Percentiles rank a stretch among this genome's conserved stretches.
phyloP scores from a whole-genome alignment of 1,284 basidiomycete species.

The Puccinia coronata region DNA sequence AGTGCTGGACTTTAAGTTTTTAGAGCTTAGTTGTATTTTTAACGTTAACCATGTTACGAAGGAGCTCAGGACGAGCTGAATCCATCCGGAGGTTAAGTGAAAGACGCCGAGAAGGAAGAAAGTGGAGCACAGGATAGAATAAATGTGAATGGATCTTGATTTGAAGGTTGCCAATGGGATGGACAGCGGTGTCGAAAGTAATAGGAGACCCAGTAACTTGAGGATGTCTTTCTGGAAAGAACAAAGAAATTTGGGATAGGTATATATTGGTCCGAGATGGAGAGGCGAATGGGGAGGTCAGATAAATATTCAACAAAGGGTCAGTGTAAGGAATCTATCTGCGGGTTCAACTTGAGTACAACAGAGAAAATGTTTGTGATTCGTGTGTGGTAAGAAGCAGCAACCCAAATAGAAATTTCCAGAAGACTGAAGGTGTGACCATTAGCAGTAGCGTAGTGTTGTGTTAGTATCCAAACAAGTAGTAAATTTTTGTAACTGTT shows the following conservation, averaged over 20 bases:
- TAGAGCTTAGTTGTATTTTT: neutral
- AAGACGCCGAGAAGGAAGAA: constrained; percentile 56
- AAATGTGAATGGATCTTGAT: constrained; percentile 55
- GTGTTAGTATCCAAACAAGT: too few species aligned
- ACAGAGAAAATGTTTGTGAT: too few species aligned
- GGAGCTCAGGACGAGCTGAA: constrained; percentile 55
- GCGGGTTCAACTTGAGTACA: too few species aligned
- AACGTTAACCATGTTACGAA: constrained; percentile 15
- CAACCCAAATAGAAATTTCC: too few species aligned
- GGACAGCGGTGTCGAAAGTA: constrained; percentile 54
- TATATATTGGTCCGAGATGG: neutral
- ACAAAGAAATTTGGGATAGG: neutral
- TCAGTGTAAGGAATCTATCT: too few species aligned
- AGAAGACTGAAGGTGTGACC: too few species aligned
- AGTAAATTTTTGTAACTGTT: too few species aligned
- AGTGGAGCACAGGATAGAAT: constrained; percentile 55
- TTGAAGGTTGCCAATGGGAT: constrained; percentile 52
- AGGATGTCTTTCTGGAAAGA: constrained; percentile 51
- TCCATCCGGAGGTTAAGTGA: constrained; percentile 55
- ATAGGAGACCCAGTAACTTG: constrained; percentile 55
- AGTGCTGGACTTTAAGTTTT: neutral
- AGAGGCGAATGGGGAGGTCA: neutral
- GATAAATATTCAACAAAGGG: too few species aligned
- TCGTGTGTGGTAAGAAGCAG: too few species aligned
- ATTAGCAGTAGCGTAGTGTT: too few species aligned